Percentiles rank a stretch among this genome's conserved stretches.
These are phyloP conservation scores for Salix udensis DNA, from an alignment of 345 rosid species.

Conservation along the genomic window DNA sequence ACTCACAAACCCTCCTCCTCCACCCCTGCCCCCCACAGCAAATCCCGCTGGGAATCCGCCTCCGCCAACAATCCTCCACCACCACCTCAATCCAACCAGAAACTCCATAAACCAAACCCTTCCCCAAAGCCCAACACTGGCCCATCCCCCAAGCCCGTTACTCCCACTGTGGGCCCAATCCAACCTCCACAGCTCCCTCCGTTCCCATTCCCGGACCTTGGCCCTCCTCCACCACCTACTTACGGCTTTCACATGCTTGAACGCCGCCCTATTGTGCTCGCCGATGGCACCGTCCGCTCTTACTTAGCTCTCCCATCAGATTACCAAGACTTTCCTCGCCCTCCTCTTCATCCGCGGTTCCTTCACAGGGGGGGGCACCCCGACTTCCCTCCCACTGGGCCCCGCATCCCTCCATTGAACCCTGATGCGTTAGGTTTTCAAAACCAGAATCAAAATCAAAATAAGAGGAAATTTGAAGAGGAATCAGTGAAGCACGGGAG, in stretches of 20 bases:
- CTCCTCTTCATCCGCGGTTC: conserved; percentile 14
- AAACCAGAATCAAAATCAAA: conserved; percentile 6
- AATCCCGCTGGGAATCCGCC: conserved; percentile 57
- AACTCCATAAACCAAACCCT: conserved; percentile 32
- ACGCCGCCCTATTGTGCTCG: conserved; percentile 71
- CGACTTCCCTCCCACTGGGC: conserved; percentile 2
- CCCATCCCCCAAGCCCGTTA: conserved; percentile 25
- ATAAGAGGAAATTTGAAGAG: conserved; percentile 65
- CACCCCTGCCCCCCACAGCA: conserved; percentile 38
- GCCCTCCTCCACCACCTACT: conserved; percentile 71
- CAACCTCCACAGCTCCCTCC: conserved; percentile 21
- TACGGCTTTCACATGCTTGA: conserved; percentile 96
- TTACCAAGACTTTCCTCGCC: conserved; percentile 63
- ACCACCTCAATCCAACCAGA: conserved; percentile 14
- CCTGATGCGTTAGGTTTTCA: conserved; percentile 55
- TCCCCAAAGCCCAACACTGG: conserved; percentile 37
- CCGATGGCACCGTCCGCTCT: conserved; percentile 88
- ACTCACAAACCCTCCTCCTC: conserved; percentile 33
- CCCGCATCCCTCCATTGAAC: conserved; percentile 23
- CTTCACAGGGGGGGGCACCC: conserved; percentile 14
- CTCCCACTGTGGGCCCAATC: conserved; percentile 1
- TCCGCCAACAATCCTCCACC: conserved; percentile 17
- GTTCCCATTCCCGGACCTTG: conserved; percentile 53
- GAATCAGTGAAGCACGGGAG: conserved; percentile 28
- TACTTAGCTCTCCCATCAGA: conserved; percentile 94